Base-by-base conservation (phyloP, 768 basidiomycete species). In the Russula compacta region DNA sequence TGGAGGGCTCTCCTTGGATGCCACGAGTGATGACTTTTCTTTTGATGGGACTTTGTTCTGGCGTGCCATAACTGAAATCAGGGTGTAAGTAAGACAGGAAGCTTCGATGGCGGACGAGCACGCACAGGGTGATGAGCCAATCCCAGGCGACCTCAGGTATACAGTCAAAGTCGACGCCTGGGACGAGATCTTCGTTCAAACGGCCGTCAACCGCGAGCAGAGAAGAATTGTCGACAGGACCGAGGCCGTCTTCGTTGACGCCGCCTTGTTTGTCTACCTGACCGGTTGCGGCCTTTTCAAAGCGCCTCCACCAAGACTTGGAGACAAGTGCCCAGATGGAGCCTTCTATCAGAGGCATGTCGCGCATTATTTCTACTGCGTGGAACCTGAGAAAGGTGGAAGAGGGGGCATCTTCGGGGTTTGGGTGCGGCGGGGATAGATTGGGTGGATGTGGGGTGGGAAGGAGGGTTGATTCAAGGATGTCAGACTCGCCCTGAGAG, bases 251-350 rank as follows among this genome's bases (percentile, higher is more conserved):
- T 71, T 89, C 86, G 36, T 78, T 74, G 36, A 89, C 69, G 2
- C 73, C 70, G 17, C 83, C 87, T 67, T 85, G 79, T 73, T 89
- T 91, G 77, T 87, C 86, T 32, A 77, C 69, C 64, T 83, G 73
- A 33, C 87, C 88, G 0, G 81, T 78, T 68, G 86, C 86, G 11
- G 89, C 90, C 67, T 81, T 82, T 63, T 78, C 73, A 86, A 89
- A 95, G 38, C 83, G 81, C 60, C 80, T 80, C 76, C 81, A 89
- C 92, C 92, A 95, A 21, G 68, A 67, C 52, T 80, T 73, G 21
- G 85, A 78, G 33, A 95, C 77, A 52, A 95, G 73, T 73, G 83
- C 92, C 92, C 92, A 94, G 9, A 78, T 83, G 53, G 92, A 83
- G 48, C 87, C 87, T 8, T 78, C 73, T 35, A 77, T 74, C 79